phyloP scores from a whole-genome alignment of 257 asterid genomes.

The Phtheirospermum japonicum region DNA sequence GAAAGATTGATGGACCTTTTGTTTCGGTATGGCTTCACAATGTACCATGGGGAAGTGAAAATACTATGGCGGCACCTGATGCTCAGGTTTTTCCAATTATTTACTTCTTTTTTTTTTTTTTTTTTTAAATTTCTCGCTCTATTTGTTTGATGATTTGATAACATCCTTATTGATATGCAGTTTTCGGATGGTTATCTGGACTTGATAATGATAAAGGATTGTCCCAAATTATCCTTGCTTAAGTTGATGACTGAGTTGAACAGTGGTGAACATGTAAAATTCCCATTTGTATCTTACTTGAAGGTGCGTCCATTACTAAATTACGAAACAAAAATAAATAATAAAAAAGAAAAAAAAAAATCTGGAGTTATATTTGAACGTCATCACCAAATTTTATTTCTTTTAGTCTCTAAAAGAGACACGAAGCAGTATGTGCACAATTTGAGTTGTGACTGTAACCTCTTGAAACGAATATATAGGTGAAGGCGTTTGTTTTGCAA shows the following conservation, averaged over 20 bases:
- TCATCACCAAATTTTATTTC: too few relatives aligned
- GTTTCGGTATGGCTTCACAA: conserved; percentile 96
- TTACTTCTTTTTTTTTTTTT: neutral
- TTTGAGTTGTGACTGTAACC: conserved; percentile 3
- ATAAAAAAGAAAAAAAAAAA: too few relatives aligned
- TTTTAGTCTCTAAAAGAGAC: neutral
- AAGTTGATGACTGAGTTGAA: conserved; percentile 54
- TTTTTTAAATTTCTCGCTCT: neutral
- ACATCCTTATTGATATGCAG: conserved; percentile 40
- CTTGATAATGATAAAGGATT: conserved; percentile 76
- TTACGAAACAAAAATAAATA: too few relatives aligned
- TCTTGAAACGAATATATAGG: conserved; percentile 44
- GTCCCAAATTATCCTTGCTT: conserved; percentile 63
- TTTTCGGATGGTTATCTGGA: conserved; percentile 97
- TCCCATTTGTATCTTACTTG: conserved; percentile 65
- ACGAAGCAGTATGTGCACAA: neutral
- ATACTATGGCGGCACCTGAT: conserved; percentile 90
- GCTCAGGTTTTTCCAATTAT: conserved; percentile 59
- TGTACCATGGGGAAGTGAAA: conserved; percentile 95
- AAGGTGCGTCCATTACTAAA: conserved; percentile 49
- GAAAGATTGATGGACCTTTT: conserved; percentile 85
- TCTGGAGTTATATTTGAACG: neutral
- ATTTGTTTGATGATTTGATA: neutral
- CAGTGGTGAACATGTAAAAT: conserved; percentile 76
- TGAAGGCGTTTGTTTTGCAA: conserved; percentile 74